A percentile compares a stretch with the other conserved stretches of the same genome.
Evolutionary conservation across 805 yeast genomes (phyloP).

Genomic region (Pichia gijzeniarum): DNA sequence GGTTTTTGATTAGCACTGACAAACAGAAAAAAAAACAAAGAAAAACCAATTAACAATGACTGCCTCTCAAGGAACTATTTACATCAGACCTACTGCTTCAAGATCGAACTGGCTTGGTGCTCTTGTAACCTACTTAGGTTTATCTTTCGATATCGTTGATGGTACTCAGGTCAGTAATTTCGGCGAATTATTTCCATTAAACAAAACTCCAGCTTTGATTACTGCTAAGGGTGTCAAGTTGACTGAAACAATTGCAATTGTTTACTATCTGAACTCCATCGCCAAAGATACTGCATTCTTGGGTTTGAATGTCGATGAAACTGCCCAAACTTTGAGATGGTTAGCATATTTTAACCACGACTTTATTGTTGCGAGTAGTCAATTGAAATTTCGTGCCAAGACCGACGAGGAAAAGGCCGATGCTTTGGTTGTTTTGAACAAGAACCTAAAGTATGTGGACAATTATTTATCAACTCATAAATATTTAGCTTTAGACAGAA

Average conservation of each 20-base stretch:
- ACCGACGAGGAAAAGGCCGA: slow-evolving; percentile 3
- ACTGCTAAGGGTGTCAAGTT: slow-evolving; percentile 61
- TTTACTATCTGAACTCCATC: slow-evolving; percentile 36
- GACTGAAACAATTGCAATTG: slow-evolving; percentile 57
- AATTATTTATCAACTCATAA: not conserved
- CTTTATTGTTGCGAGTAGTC: slow-evolving; percentile 34
- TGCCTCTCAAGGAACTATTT: slow-evolving; percentile 15
- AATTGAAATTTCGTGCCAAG: not conserved
- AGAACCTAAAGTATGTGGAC: slow-evolving; percentile 1
- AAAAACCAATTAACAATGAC: slow-evolving; percentile 13
- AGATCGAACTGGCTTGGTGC: slow-evolving; percentile 36
- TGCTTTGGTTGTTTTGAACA: not conserved
- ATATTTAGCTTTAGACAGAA: slow-evolving; percentile 1
- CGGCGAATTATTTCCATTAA: slow-evolving; percentile 51
- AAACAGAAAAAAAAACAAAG: not conserved
- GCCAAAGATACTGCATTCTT: slow-evolving; percentile 33
- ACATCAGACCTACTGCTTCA: slow-evolving; percentile 20
- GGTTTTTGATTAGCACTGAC: too few relatives aligned
- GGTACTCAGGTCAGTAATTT: slow-evolving; percentile 34
- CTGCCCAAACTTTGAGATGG: slow-evolving; percentile 67
- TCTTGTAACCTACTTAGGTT: slow-evolving; percentile 44
- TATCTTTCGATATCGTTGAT: slow-evolving; percentile 46
- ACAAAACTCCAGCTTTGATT: slow-evolving; percentile 53
- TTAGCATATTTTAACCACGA: slow-evolving; percentile 68
- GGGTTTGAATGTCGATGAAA: slow-evolving; percentile 58